Base-by-base conservation (phyloP, 768 basidiomycete genomes). In the Psilocybe azurescens region DNA sequence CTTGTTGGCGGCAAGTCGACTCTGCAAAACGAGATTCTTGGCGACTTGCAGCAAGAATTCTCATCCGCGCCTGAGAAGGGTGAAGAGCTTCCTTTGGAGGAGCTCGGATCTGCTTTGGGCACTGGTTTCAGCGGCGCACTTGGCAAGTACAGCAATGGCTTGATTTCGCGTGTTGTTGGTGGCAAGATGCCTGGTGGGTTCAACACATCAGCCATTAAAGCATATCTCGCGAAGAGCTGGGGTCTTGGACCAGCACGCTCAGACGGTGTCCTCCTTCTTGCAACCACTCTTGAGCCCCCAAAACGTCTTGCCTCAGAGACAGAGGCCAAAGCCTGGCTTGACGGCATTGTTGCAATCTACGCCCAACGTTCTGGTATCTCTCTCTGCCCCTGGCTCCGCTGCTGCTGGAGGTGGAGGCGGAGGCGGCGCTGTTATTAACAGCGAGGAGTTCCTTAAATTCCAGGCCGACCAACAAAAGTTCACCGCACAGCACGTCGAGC, bases 151-250 rank as follows among this genome's bases (percentile, higher is more conserved):
- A 93, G 93, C 11, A 90, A 86, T 49, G 90, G 95, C 20, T 84
- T 99, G 47, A 83, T 98, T 55, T 94, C 95, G 30, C 93, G 97
- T 59, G 84, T 98, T 72, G 83, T 98, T 55, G 94, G 95, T 60
- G 89, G 89, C 51, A 99, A 99, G 80, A 97, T 99, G 94, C 97
- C 97, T 33, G 97, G 97, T 74, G 97, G 97, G 38, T 99, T 99
- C 87, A 97, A 97, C 68, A 81, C 90, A 18, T 93, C 96, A 6
- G 86, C 93, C 10, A 95, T 96, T 75, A 96, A 97, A 77, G 78
- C 86, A 0, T 85, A 99, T 74, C 83, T 99, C 30, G 85, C 88
- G 39, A 99, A 98, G 83, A 86, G 86, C 29, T 99, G 96, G 95
- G 97, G 97, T 52, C 80, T 99, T n/a, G 97, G 97, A 30, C 80